Evolutionary conservation across 2,329 filamentous ascomycete genomes (phyloP).

Genomic region (Colletotrichum tropicale): DNA sequence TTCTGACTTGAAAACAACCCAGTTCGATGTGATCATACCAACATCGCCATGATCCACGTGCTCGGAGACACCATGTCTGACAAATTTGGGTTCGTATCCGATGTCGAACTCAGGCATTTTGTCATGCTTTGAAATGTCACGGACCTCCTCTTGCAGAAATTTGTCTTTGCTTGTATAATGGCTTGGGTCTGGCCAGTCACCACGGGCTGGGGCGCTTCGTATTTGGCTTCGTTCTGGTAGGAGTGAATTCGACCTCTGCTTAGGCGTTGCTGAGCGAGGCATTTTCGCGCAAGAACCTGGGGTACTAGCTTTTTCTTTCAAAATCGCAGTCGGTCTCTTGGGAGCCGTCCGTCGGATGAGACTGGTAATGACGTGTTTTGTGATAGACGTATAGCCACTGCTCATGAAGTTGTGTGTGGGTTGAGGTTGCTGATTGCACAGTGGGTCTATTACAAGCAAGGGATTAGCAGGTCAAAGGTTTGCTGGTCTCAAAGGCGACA

Average conservation of each 20-base stretch:
- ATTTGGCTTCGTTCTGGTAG: neutral
- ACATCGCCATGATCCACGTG: neutral
- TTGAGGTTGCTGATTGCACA: neutral
- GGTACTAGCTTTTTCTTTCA: neutral
- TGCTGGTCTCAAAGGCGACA: neutral
- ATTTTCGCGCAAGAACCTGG: neutral
- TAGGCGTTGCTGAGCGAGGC: neutral
- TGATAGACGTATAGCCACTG: neutral
- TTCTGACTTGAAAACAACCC: neutral
- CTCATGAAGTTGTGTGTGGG: neutral
- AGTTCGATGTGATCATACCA: neutral
- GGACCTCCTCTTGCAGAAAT: neutral
- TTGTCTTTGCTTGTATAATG: neutral
- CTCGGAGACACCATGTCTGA: neutral
- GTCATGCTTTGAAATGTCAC: neutral
- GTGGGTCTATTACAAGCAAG: neutral
- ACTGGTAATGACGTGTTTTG: neutral
- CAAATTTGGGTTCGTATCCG: neutral
- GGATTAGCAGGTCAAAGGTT: neutral
- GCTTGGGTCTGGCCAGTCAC: neutral
- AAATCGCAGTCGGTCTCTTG: neutral
- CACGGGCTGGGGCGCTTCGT: neutral
- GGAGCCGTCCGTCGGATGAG: rapidly evolving
- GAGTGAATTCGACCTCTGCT: neutral
- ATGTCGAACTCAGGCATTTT: neutral